Percentiles rank a stretch among this genome's conserved stretches.
These are phyloP conservation scores for Heterobasidion irregulare DNA, from an alignment of 1,284 basidiomycete genomes.

Conservation along the genomic window DNA sequence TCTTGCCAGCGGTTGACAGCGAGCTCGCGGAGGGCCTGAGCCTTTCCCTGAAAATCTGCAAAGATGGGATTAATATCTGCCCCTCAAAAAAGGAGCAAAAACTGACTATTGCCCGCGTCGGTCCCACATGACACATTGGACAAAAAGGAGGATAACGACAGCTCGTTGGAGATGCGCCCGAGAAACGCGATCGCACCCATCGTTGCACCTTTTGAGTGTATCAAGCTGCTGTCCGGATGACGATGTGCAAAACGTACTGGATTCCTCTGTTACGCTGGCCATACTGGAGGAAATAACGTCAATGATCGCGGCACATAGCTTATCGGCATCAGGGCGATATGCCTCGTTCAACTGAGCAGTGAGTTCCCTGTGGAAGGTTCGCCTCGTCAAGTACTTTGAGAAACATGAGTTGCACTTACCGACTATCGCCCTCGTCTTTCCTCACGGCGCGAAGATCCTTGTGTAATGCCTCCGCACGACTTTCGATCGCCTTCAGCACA, in stretches of 20 bases:
- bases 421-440: slow-evolving; percentile 29
- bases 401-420: background rate
- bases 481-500: slow-evolving; percentile 49
- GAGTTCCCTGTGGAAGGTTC: slow-evolving; percentile 4
- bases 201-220: slow-evolving; percentile 6
- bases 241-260: background rate
- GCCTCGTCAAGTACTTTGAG: background rate
- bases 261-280: background rate
- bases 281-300: slow-evolving; percentile 5
- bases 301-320: slow-evolving; percentile 6
- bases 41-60: slow-evolving; percentile 36
- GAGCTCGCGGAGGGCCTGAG: slow-evolving; percentile 29
- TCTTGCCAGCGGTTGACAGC: slow-evolving; percentile 44
- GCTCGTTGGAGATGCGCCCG: slow-evolving; percentile 32
- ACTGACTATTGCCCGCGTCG: slow-evolving; percentile 28
- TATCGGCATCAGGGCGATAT: slow-evolving; percentile 8
- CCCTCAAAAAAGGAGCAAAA: background rate
- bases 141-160: slow-evolving; percentile 35
- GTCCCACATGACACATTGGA: slow-evolving; percentile 33
- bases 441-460: slow-evolving; percentile 45
- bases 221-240: background rate
- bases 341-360: slow-evolving; percentile 4
- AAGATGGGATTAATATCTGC: background rate
- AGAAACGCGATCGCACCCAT: slow-evolving; percentile 29
- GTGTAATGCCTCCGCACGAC: slow-evolving; percentile 43